These are phyloP conservation scores for Penicillium expansum DNA, from an alignment of 2,329 filamentous ascomycete species.

Conservation along the genomic window DNA sequence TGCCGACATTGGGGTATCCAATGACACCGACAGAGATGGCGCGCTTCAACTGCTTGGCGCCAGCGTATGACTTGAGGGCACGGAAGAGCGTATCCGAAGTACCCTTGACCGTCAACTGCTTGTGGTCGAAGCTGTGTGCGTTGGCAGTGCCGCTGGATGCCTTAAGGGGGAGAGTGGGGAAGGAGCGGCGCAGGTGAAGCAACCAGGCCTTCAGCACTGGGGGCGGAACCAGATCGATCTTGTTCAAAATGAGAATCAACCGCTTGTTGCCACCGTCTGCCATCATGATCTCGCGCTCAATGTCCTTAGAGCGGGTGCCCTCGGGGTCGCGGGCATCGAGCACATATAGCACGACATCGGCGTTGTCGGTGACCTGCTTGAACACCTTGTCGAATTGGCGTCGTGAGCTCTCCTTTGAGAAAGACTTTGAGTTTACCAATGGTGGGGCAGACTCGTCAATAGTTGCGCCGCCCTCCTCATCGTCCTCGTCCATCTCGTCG, in stretches of 20 bases:
- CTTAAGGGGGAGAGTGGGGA: slow-evolving; percentile 85
- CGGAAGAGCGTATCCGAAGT: slow-evolving; percentile 83
- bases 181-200: slow-evolving; percentile 77
- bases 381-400: slow-evolving; percentile 94
- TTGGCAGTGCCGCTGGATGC: slow-evolving; percentile 80
- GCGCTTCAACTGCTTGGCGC: slow-evolving; percentile 79
- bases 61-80: slow-evolving; percentile 84
- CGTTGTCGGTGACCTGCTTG: slow-evolving; percentile 84
- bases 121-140: slow-evolving; percentile 88
- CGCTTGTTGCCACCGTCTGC: slow-evolving; percentile 78
- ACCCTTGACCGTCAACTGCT: slow-evolving; percentile 79
- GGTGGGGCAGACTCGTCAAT: slow-evolving; percentile 53
- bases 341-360: slow-evolving; percentile 89
- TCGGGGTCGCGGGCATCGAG: slow-evolving; percentile 89
- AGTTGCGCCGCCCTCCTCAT: slow-evolving; percentile 50
- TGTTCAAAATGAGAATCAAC: slow-evolving; percentile 89
- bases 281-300: slow-evolving; percentile 90
- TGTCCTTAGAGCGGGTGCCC: slow-evolving; percentile 83
- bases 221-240: slow-evolving; percentile 86
- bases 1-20: slow-evolving; percentile 93
- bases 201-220: slow-evolving; percentile 83
- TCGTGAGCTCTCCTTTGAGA: slow-evolving; percentile 62
- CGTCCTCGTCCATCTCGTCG: slow-evolving; percentile 51
- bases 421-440: slow-evolving; percentile 27
- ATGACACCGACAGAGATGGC: slow-evolving; percentile 90